Conservation (phyloP, 2,329 filamentous ascomycete genomes). For the Talaromyces sp. region DNA sequence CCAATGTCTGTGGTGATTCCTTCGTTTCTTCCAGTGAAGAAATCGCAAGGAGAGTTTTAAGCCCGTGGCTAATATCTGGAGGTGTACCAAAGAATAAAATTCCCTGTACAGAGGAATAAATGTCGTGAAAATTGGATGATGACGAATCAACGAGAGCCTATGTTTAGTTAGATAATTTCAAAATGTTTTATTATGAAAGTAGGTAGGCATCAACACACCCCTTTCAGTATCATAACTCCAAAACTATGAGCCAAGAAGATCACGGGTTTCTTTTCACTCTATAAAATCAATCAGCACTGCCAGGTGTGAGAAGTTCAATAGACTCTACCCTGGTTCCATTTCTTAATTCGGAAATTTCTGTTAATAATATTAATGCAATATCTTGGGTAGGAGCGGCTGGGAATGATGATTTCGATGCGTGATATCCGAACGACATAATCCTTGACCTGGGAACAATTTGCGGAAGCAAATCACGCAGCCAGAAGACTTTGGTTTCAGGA, state of each 20-base stretch:
- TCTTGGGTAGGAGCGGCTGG: not conserved
- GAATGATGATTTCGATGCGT: not conserved
- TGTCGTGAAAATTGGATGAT: not conserved
- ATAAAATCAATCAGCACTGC: not conserved
- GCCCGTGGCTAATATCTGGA: conserved; percentile 1
- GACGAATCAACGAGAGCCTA: conserved; percentile 1
- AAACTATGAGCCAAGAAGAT: conserved; percentile 13
- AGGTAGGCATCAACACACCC: not conserved
- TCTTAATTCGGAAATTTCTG: conserved; percentile 2
- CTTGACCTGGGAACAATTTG: conserved; percentile 8
- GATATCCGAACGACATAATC: conserved; percentile 16
- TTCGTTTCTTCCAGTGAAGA: not conserved
- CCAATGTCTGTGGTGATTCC: not conserved
- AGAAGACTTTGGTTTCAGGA: conserved; percentile 13
- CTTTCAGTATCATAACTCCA: conserved; percentile 8
- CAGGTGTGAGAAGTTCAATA: not conserved
- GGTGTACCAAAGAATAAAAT: conserved; percentile 9
- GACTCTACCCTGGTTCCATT: not conserved
- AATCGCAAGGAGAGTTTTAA: not conserved
- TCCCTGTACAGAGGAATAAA: not conserved
- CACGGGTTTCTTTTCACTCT: not conserved
- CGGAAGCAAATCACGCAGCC: conserved; percentile 20
- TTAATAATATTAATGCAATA: not conserved
- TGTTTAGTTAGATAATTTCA: not conserved
- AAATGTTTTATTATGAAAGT: not conserved